These are phyloP conservation scores for Cladobotryum protrusum DNA, from an alignment of 2,329 filamentous ascomycete species.

Conservation along the genomic window DNA sequence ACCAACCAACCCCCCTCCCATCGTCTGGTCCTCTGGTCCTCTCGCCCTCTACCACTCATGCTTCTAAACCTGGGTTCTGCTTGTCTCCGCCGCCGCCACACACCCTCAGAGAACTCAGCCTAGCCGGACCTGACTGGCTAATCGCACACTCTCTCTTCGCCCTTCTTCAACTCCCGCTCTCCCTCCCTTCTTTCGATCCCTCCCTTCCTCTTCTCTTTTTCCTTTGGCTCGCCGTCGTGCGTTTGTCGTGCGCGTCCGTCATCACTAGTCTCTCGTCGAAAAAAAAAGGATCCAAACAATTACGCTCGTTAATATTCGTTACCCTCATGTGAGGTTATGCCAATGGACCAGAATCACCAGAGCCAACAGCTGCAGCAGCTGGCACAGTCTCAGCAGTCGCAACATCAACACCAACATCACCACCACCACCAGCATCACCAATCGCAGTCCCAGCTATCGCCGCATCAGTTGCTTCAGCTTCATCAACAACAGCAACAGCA, in stretches of 20 bases:
- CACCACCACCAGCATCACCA: conserved; percentile 3
- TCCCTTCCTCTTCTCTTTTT: conserved; percentile 11
- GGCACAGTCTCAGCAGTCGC: conserved; percentile 19
- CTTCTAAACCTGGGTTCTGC: too few relatives aligned
- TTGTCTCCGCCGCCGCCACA: too few relatives aligned
- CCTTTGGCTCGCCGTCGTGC: conserved; percentile 1
- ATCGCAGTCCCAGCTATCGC: conserved; percentile 9
- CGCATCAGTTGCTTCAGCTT: conserved; percentile 5
- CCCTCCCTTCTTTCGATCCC: conserved; percentile 11
- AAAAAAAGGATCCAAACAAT: conserved; percentile 5
- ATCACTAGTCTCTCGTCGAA: not conserved
- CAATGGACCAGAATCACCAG: conserved; percentile 28
- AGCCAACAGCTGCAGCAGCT: conserved; percentile 16
- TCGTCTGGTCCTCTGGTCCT: too few relatives aligned
- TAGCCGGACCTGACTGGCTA: too few relatives aligned
- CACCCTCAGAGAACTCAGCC: too few relatives aligned
- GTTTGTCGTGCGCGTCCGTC: conserved; percentile 1
- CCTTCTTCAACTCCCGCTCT: conserved; percentile 11
- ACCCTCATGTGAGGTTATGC: conserved; percentile 16
- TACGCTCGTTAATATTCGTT: conserved; percentile 15
- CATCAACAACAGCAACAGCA: conserved; percentile 8
- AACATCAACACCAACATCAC: not conserved
- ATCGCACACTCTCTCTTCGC: not conserved
- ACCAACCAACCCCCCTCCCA: too few relatives aligned
- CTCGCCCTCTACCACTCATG: too few relatives aligned